Conservation (phyloP, 2,329 filamentous ascomycete genomes). For the Chaetomium sp. region DNA sequence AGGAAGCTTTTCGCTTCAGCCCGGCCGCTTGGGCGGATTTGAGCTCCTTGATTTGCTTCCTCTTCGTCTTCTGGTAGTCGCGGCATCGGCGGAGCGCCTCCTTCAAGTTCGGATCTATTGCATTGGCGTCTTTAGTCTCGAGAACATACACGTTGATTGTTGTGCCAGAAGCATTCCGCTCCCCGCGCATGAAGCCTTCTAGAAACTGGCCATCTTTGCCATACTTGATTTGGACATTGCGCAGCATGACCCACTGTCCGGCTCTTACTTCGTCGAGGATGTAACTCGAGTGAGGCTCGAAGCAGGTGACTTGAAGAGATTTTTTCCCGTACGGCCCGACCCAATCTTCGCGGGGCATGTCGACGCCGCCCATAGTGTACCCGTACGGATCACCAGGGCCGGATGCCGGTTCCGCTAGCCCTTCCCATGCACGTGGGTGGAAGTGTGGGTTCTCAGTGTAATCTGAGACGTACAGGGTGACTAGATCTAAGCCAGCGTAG, state of each 20-base stretch:
- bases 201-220: slow-evolving; percentile 57
- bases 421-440: slow-evolving; percentile 50
- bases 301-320: slow-evolving; percentile 72
- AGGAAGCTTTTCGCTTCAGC: slow-evolving; percentile 44
- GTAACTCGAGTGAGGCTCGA: slow-evolving; percentile 64
- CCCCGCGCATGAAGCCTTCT: slow-evolving; percentile 72
- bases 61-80: slow-evolving; percentile 61
- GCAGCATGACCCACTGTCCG: slow-evolving; percentile 66
- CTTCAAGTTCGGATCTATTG: slow-evolving; percentile 52
- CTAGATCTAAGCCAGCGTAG: slow-evolving; percentile 46
- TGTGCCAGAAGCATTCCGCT: slow-evolving; percentile 45
- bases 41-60: slow-evolving; percentile 44
- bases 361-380: slow-evolving; percentile 47
- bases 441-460: slow-evolving; percentile 74
- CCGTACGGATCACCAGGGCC: slow-evolving; percentile 45
- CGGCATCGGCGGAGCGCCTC: slow-evolving; percentile 64
- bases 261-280: slow-evolving; percentile 58
- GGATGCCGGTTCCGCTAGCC: slow-evolving; percentile 37
- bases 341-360: slow-evolving; percentile 51
- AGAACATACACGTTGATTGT: slow-evolving; percentile 63
- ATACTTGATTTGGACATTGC: slow-evolving; percentile 71
- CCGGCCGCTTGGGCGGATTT: slow-evolving; percentile 43
- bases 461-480: slow-evolving; percentile 76
- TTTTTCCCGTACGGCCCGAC: slow-evolving; percentile 72
- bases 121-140: slow-evolving; percentile 45